Evolutionary conservation across 352 stramenopile species (phyloP), one percentile per base, ranked within the genome.

Genomic region (Blastocystis sp.): DNA sequence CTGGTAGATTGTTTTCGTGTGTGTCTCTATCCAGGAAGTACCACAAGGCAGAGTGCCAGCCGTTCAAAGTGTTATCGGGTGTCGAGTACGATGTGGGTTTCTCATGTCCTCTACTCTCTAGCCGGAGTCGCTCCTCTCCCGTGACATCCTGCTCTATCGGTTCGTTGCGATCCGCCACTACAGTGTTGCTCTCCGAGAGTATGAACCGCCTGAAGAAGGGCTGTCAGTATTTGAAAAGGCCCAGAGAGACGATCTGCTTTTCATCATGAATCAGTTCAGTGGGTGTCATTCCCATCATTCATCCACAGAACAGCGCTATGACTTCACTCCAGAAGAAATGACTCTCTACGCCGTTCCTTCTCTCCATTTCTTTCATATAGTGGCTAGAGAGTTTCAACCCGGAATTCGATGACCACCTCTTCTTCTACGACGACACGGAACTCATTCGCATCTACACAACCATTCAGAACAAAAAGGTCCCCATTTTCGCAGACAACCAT

Each of bases 31-130:
- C 3, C 53, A 81, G 69, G 69, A 32, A 38, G 4, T 81, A 63
- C 27, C 69, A 81, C 27, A 81, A 81, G 40, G 27, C 34, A 27
- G 69, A 81, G 42, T 81, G 69, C 40, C 21, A 61, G 49, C 18
- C 32, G 11, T 59, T 59, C 32, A 59, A 59, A 59, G 2, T 59
- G 18, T 27, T 59, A 32, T 59, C 51, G 18, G 32, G 11, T 59
- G 51, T 59, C 32, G 51, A 59, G 3, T 18, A 32, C 18, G 51
- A 59, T 59, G 51, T 59, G 4, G 4, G 51, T 59, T 18, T 59
- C 32, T 59, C n/a, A 11, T 6, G 51, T 6, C 3, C 32, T 59
- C 51, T 59, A 3, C n/a, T 59, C 51, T 59, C 4, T 59, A 59
- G 51, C 51, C 51, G 4, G 11, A 18, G 32, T 59, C 51, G 7